These are phyloP conservation scores for Penicillium capsulatum DNA, from an alignment of 2,329 filamentous ascomycete genomes.

Conservation along the genomic window DNA sequence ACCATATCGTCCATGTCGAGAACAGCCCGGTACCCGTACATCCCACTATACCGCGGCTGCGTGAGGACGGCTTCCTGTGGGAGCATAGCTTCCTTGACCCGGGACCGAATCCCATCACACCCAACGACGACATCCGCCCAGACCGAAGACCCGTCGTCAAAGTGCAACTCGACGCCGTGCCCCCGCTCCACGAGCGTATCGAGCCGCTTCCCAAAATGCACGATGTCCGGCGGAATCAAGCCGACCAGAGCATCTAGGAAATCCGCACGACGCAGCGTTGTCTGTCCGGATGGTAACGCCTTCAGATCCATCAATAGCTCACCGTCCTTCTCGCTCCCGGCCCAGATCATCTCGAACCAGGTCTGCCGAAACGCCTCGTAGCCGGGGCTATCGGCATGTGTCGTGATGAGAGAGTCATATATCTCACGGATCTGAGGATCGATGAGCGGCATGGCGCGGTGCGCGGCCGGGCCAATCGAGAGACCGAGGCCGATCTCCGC, in stretches of 20 bases:
- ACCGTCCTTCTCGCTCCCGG: constrained; percentile 18
- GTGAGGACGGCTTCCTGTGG: constrained; percentile 15
- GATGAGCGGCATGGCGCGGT: constrained; percentile 53
- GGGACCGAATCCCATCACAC: constrained; percentile 36
- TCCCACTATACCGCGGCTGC: constrained; percentile 30
- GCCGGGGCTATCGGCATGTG: constrained; percentile 32
- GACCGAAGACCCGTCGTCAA: constrained; percentile 31
- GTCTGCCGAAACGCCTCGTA: constrained; percentile 28
- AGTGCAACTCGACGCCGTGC: constrained; percentile 20
- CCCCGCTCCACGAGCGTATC: constrained; percentile 13
- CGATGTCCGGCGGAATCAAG: constrained; percentile 26
- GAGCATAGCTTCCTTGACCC: constrained; percentile 28
- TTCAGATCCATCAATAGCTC: constrained; percentile 29
- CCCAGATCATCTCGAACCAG: constrained; percentile 34
- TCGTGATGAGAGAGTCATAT: constrained; percentile 32
- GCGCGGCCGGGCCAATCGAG: constrained; percentile 54
- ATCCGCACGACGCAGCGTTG: constrained; percentile 30
- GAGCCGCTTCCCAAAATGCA: constrained; percentile 35
- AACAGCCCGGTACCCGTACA: constrained; percentile 35
- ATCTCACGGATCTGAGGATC: constrained; percentile 39
- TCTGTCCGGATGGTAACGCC: constrained; percentile 30
- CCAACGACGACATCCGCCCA: constrained; percentile 33
- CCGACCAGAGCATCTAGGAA: constrained; percentile 34
- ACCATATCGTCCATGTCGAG: constrained; percentile 34
- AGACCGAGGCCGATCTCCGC: constrained; percentile 58